Base-by-base conservation (phyloP, 139 green algal genomes). In the Chlamydomonas sp. region DNA sequence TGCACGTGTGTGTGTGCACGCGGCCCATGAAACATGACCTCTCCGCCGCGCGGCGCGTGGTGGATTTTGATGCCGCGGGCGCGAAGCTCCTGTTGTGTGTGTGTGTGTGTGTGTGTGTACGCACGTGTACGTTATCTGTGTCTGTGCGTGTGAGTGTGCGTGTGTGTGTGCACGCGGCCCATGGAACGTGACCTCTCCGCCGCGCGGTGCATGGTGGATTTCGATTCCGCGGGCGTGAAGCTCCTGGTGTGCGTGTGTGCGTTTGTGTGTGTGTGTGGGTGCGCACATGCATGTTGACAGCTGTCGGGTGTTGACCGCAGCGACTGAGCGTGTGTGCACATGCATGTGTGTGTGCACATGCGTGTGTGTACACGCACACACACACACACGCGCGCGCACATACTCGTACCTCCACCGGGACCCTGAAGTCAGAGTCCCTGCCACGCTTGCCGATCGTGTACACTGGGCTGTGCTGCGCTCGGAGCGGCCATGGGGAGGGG, bases 141-240 rank as follows among this genome's bases (percentile, higher is more conserved):
- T 35, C 29, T 36, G n/a, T n/a, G n/a, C n/a, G n/a, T n/a, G n/a
- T n/a, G n/a, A n/a, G n/a, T n/a, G n/a, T n/a, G n/a, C n/a, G n/a
- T n/a, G n/a, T n/a, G n/a, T n/a, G n/a, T n/a, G n/a, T n/a, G n/a
- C n/a, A n/a, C 92, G 91, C 0, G 92, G 92, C 3, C 89, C 91
- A 76, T 97, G 92, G 78, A 81, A 97, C 0, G 92, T 97, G 1
- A 87, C 87, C 69, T 97, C 86, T 8, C 92, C 92, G n/a, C n/a
- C n/a, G n/a, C n/a, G n/a, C n/a, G n/a, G n/a, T n/a, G n/a, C n/a
- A n/a, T n/a, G n/a, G n/a, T n/a, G n/a, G 1, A 26, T 33, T 5
- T 26, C n/a, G 58, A 64, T 36, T 28, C 58, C 10, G 29, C 37
- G 4, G 29, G 58, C 20, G 10, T 8, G 58, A 26, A 64, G 10